phyloP scores from a whole-genome alignment of 1,139 yeast genomes.

The Saccharomyces hybrid region DNA sequence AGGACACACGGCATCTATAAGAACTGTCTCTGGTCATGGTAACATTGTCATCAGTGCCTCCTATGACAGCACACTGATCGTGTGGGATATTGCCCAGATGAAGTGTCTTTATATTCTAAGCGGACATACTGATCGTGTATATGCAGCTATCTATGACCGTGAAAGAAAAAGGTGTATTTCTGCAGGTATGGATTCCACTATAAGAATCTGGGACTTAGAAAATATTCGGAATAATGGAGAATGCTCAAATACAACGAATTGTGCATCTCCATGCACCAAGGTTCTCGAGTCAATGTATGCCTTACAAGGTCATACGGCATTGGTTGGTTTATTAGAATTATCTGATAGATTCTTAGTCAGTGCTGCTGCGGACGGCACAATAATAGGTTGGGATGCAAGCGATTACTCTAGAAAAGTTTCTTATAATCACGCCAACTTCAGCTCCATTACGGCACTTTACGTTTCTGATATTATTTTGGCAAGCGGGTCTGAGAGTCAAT shows the following conservation, averaged over 20 bases:
- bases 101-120: constrained; percentile 63
- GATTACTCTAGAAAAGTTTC: constrained; percentile 62
- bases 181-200: constrained; percentile 85
- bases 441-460: constrained; percentile 89
- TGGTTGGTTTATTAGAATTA: constrained; percentile 80
- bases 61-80: constrained; percentile 82
- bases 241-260: constrained; percentile 20
- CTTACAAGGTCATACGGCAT: constrained; percentile 69
- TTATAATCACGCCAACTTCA: constrained; percentile 73
- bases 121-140: constrained; percentile 87
- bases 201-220: constrained; percentile 81
- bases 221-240: constrained; percentile 27
- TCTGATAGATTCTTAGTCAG: constrained; percentile 76
- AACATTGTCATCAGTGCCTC: constrained; percentile 82
- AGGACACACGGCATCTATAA: constrained; percentile 83
- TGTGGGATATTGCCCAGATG: constrained; percentile 79
- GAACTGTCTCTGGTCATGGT: constrained; percentile 83
- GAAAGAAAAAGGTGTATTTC: constrained; percentile 74
- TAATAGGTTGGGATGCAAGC: constrained; percentile 86
- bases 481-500: constrained; percentile 79
- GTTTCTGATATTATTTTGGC: constrained; percentile 79
- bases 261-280: constrained; percentile 22
- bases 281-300: constrained; percentile 25
- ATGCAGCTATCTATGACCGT: constrained; percentile 75
- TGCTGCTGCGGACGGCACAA: constrained; percentile 91